These are phyloP conservation scores for Triglochin maritima DNA, from an alignment of 106 monocot genomes.

Conservation along the genomic window DNA sequence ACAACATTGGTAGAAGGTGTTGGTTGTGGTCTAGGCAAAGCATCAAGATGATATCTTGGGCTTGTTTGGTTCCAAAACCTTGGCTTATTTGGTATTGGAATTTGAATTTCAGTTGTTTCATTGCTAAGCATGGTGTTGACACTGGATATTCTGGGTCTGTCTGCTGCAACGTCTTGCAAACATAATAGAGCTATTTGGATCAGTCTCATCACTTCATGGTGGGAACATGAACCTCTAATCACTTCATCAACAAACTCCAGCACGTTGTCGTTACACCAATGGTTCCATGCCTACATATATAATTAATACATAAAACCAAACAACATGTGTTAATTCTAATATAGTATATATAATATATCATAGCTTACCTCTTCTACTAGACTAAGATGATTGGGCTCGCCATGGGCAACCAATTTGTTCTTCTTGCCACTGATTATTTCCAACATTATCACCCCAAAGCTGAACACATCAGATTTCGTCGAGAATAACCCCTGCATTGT, in stretches of 20 bases:
- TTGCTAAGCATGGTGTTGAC: slow-evolving; percentile 31
- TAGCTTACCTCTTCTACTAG: neutral
- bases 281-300: slow-evolving; percentile 32
- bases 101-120: neutral
- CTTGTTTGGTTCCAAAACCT: neutral
- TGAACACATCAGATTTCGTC: slow-evolving; percentile 3
- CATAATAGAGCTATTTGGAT: slow-evolving; percentile 34
- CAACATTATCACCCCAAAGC: slow-evolving; percentile 1
- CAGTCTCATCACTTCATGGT: slow-evolving; percentile 13
- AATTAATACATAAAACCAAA: neutral
- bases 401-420: neutral
- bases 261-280: slow-evolving; percentile 19
- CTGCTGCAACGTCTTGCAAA: slow-evolving; percentile 24
- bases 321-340: neutral
- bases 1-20: neutral
- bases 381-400: neutral
- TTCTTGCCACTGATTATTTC: slow-evolving; percentile 1
- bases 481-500: neutral
- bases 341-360: too few relatives aligned
- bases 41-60: neutral
- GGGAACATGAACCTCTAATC: neutral
- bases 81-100: slow-evolving; percentile 27
- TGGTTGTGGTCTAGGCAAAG: neutral
- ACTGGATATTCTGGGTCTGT: slow-evolving; percentile 30
- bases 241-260: slow-evolving; percentile 16